Base-by-base conservation (phyloP, 23 red algal species). In the Cyanidioschyzon merolae region DNA sequence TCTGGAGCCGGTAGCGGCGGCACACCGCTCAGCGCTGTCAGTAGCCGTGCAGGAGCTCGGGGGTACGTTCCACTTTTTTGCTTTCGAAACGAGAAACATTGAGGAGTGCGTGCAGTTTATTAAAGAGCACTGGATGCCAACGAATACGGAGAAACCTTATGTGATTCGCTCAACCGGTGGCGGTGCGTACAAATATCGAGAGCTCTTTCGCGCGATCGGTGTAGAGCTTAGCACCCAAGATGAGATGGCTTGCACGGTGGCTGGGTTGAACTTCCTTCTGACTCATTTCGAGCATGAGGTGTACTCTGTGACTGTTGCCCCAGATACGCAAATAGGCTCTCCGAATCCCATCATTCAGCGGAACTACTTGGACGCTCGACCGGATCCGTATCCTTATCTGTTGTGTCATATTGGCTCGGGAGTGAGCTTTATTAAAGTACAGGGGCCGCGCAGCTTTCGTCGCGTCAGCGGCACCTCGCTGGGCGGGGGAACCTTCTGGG, bases 401-500 rank as follows among this genome's bases (percentile, higher is more conserved):
- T 85, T 96, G 34, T 87, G 89, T 57, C 88, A 96, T 77, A 96
- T 96, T 75, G 92, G 92, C 57, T 81, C 75, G 39, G 92, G 92
- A 0, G 92, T 96, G 29, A 88, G 84, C 75, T 90, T 96, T 51
- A 83, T 96, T 1, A 85, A 90, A 41, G 92, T 96, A 1, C 89
- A 84, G 35, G 92, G 82, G 29, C 83, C 79, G 41, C 83, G 75
- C 37, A 37, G 67, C 36, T 96, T 80, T 83, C 83, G 87, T 59
- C 87, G 92, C 39, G 87, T 96, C 30, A 90, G 87, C 67, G 92
- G 92, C 26, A 84, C 83, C 18, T 77, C 87, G 30, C 78, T 96
- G 27, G 86, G 92, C 30, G 92, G 92, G 35, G 92, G 92, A 31
- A 96, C 92, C 1, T 96, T 96, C 74, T 96, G 92, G 92, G 92